Evolutionary conservation across 1,139 yeast genomes (phyloP), one percentile per base, ranked within the genome.

Genomic region (Nakaseomyces nivariensis): DNA sequence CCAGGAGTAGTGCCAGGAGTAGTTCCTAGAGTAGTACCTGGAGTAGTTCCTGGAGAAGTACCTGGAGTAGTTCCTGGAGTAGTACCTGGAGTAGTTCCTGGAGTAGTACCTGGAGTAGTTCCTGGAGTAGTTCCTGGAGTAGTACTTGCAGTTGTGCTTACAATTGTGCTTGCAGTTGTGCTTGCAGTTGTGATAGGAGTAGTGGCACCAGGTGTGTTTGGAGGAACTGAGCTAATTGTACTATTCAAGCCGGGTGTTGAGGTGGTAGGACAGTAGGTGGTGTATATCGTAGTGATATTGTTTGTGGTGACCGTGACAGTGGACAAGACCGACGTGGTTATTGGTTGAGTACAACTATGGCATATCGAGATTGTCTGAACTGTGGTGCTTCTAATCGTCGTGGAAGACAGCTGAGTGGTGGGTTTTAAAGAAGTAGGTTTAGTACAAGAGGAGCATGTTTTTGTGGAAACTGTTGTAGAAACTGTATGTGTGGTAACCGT

Each of bases 261-360:
- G 5, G 42, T 38, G 13, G 25, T 34, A 5, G 48, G 48, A 25
- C 38, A 38, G 37, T 41, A 41, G 3, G 44, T 41, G 22, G 48
- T 46, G 32, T 46, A 46, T 17, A 38, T 17, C 3, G 44, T 46
- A 17, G 33, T 13, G 33, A 25, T 34, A 26, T 43, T 43, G 22
- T 46, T 29, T 1, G 17, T 13, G 13, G 44, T 38, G 11, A 43
- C 17, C 4, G 48, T 46, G 11, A 46, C 48, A 5, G 48, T 46
- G 32, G 46, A 43, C 26, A 36, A 25, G 31, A 43, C 8, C 33
- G 29, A 45, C 31, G 48, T 37, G 36, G 48, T 11, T 11, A 31
- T n/a, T 13, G 44, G 44, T 41, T 27, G 33, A 27, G 34, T n/a
- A 11, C 44, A 41, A 41, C 44, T 41, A 34, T 41, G 44, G 25